Base-by-base conservation (phyloP, 139 green algal species). In the Chlamydomonas urium region DNA sequence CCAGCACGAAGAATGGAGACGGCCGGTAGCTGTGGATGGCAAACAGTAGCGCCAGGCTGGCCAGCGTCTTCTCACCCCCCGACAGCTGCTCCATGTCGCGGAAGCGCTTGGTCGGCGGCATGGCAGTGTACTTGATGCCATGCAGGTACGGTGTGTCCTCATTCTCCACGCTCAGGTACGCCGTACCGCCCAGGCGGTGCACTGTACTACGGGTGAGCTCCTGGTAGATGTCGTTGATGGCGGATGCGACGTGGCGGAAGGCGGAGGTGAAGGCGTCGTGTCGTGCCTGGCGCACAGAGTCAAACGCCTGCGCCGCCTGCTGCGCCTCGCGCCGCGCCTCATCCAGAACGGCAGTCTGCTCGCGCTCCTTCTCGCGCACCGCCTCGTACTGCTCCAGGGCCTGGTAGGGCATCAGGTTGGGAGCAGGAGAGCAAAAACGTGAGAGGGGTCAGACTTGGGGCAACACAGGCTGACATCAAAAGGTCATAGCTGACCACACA, bases 71-170 rank as follows among this genome's bases (percentile, higher is more conserved):
- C 76, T 91, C 86, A 26, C 86, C 86, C 61, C 94, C 95, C 29
- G 86, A 96, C 31, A 99, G 90, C 82, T 96, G 87, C 71, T 98
- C 93, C 94, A 99, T 99, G 65, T 99, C 91, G 3, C 94, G 79
- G 83, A 96, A 99, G 28, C 94, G 82, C 84, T 99, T 99, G 65
- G 88, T 93, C 35, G 94, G 94, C 3, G 94, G 94, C 85, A 98
- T 98, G 72, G 94, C 93, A 1, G 81, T 93, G 83, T 93, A 98
- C 75, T 96, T 96, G 78, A 97, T 89, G 45, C 94, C 94, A 10
- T 68, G 74, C 45, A 90, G 75, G 83, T 90, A 98, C 4, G 93
- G 93, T 68, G 96, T 89, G 53, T 98, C 93, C 29, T 87, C 75
- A 17, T 86, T 83, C 71, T 96, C 90, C 56, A 96, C 81, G 33